A percentile compares a stretch with the other conserved stretches of the same genome.
Conservation (phyloP, 345 rosid genomes). For the Reutealis trisperma region DNA sequence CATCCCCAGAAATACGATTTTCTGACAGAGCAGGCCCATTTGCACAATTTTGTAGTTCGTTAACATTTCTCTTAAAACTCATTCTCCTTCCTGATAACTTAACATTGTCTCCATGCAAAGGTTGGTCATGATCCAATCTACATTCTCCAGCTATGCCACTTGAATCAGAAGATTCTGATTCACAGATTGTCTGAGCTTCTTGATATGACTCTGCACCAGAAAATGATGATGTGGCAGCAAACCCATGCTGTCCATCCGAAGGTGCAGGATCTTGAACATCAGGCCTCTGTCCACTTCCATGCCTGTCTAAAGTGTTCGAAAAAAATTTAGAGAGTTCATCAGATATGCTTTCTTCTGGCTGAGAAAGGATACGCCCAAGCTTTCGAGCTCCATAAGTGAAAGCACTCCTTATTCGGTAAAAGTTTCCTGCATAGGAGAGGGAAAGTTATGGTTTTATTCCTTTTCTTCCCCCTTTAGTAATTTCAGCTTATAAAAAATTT, state of each 20-base stretch:
- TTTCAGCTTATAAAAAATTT: not conserved
- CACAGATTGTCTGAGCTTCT: constrained; percentile 47
- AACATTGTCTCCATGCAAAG: constrained; percentile 13
- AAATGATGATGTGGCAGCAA: constrained; percentile 30
- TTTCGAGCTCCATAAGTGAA: constrained; percentile 89
- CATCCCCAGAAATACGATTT: constrained; percentile 8
- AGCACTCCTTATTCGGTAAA: constrained; percentile 89
- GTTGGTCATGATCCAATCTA: constrained; percentile 29
- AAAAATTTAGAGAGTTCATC: constrained; percentile 68
- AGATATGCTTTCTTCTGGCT: constrained; percentile 52
- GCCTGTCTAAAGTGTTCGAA: constrained; percentile 69
- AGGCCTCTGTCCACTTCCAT: constrained; percentile 79
- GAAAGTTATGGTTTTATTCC: constrained; percentile 3
- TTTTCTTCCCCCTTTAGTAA: not conserved
- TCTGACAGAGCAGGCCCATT: constrained; percentile 19
- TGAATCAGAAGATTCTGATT: constrained; percentile 32
- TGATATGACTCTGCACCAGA: constrained; percentile 40
- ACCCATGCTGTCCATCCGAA: constrained; percentile 38
- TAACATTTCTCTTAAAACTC: constrained; percentile 21
- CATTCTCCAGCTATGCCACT: constrained; percentile 25
- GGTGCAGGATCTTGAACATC: constrained; percentile 67
- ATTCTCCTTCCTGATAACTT: constrained; percentile 25
- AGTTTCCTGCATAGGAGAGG: constrained; percentile 53
- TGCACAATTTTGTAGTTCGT: constrained; percentile 16
- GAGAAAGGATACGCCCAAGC: constrained; percentile 65